Evolutionary conservation across 2,329 filamentous ascomycete genomes (phyloP).

Genomic region (Sclerotinia trifoliorum): DNA sequence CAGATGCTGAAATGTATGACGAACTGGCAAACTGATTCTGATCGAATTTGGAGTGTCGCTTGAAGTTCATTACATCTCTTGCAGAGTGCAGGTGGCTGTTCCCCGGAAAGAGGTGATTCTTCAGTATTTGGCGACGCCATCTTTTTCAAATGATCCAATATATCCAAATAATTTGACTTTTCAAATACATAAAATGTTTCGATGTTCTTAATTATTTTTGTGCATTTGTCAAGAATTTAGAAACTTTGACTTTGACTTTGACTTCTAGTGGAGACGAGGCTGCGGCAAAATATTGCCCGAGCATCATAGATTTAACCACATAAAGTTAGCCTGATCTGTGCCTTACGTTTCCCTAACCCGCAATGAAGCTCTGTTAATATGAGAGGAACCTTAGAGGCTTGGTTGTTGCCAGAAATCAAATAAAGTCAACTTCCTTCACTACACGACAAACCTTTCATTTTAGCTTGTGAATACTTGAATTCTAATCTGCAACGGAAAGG

Average conservation of each 20-base stretch:
- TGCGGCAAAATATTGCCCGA: slow-evolving; percentile 12
- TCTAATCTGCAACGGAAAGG: background rate
- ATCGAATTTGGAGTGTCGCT: slow-evolving; percentile 38
- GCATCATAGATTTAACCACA: background rate
- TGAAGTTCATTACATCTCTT: slow-evolving; percentile 36
- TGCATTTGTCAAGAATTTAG: background rate
- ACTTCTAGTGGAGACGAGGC: slow-evolving; percentile 13
- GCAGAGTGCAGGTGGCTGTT: slow-evolving; percentile 26
- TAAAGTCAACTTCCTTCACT: background rate
- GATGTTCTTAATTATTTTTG: background rate
- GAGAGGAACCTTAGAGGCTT: background rate
- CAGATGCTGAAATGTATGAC: slow-evolving; percentile 21
- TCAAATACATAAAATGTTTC: slow-evolving; percentile 17
- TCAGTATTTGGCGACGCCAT: slow-evolving; percentile 24
- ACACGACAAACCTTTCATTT: background rate
- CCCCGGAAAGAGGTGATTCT: slow-evolving; percentile 12
- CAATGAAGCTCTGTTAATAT: slow-evolving; percentile 5
- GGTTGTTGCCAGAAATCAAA: slow-evolving; percentile 16
- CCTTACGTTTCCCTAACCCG: slow-evolving; percentile 22
- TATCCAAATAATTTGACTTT: slow-evolving; percentile 7
- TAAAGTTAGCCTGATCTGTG: slow-evolving; percentile 4
- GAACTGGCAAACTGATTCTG: slow-evolving; percentile 40
- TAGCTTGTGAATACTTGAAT: background rate
- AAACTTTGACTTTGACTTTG: slow-evolving; percentile 5
- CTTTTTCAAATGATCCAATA: background rate